Evolutionary conservation across 140 eudicot genomes (phyloP), one percentile per base, ranked within the genome.

Genomic region (Ambrosia hybrid): DNA sequence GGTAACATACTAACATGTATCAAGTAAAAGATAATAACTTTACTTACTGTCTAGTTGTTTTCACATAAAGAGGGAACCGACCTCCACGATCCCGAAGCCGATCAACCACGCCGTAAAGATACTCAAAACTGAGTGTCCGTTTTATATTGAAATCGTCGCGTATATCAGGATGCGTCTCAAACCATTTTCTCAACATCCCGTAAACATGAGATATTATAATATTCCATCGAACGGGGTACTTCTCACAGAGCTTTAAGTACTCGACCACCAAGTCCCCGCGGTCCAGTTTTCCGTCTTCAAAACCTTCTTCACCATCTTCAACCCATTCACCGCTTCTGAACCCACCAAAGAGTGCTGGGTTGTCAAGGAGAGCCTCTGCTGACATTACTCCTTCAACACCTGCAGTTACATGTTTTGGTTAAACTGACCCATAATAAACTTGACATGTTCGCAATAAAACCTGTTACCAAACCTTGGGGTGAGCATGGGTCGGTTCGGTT

Each of bases 311-410:
- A 51, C 74, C 58, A 3, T 75, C 84, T 46, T 6, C 70, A 30
- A 64, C 91, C 90, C 95, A 91, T 57, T 91, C 99, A 4, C 88
- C 78, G 3, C 95, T 83, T 56, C 89, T 74, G 78, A 79, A 95
- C 33, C 99, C 97, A 45, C 86, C 94, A 69, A 95, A 95, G 10
- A 95, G 82, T 59, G 99, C 97, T 6, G 97, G 99, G 69, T 95
- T 95, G 67, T 95, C 95, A 30, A 95, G 99, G 3, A 95, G 92
- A n/a, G 91, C 65, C 82, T 95, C 97, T 0, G 97, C 99, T 34
- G 99, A 91, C 57, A 91, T 92, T 4, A 95, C 90, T 63, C 99
- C 99, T 51, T 91, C 96, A 21, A 76, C 86, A 16, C 96, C 91
- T 77, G 76, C 4, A 53, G 13, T 33, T n/a, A 37, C 49, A 39